Evolutionary conservation across 106 monocot genomes (phyloP).

Genomic region (Apostasia shenzhenica): DNA sequence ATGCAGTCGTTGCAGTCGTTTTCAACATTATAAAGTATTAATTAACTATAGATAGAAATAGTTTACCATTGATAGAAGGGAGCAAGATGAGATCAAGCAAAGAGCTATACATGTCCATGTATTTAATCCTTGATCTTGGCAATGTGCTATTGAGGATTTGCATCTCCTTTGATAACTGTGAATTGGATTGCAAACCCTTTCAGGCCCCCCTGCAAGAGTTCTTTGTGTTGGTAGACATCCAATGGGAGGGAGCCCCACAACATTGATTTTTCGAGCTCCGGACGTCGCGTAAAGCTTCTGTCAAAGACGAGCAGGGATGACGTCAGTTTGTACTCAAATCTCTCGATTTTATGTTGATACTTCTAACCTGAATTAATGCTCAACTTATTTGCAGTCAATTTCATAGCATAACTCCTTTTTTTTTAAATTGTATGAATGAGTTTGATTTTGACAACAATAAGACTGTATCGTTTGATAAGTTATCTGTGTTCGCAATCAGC

Average conservation of each 20-base stretch:
- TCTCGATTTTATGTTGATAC: not conserved
- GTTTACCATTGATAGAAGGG: conserved; percentile 41
- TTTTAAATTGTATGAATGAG: not conserved
- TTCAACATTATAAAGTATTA: not conserved
- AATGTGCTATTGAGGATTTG: conserved; percentile 17
- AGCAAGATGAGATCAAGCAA: conserved; percentile 30
- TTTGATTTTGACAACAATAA: not conserved
- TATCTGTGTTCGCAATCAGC: too few species aligned
- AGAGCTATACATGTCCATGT: conserved; percentile 24
- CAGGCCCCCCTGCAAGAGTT: conserved; percentile 41
- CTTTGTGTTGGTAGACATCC: conserved; percentile 71
- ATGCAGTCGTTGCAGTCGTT: too few species aligned
- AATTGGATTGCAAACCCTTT: conserved; percentile 35
- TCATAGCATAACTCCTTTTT: too few species aligned
- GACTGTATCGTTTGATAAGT: too few species aligned
- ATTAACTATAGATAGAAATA: not conserved
- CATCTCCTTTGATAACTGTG: conserved; percentile 14
- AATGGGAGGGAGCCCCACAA: conserved; percentile 56
- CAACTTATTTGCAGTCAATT: too few species aligned
- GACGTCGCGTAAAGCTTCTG: conserved; percentile 28
- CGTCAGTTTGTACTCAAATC: not conserved
- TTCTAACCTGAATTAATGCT: not conserved
- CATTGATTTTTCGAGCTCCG: conserved; percentile 42
- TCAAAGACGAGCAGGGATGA: too few species aligned
- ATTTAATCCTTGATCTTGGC: conserved; percentile 15